phyloP scores from a whole-genome alignment of 2,329 filamentous ascomycete genomes.

The Emericellopsis atlantica region DNA sequence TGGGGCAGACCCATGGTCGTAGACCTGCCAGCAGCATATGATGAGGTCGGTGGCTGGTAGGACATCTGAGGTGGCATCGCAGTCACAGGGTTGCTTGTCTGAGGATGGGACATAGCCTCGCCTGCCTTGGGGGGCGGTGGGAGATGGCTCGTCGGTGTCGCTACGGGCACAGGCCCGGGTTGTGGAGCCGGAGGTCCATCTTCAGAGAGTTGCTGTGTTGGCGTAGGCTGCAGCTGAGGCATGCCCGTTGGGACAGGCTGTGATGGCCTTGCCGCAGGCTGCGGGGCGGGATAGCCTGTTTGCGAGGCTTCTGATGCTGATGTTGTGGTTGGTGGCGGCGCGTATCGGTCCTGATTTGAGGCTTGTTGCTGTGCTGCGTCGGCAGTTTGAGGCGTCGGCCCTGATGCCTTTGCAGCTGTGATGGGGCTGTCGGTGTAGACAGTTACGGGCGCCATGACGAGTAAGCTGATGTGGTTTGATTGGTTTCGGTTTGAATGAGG shows the following conservation, averaged over 20 bases:
- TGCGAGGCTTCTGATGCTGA: slow-evolving; percentile 8
- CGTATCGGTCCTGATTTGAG: background rate
- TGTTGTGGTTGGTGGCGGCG: slow-evolving; percentile 16
- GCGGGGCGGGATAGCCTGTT: slow-evolving; percentile 24
- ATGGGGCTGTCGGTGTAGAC: slow-evolving; percentile 48
- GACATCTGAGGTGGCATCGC: slow-evolving; percentile 32
- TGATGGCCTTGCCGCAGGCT: slow-evolving; percentile 31
- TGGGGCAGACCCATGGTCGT: slow-evolving; percentile 12
- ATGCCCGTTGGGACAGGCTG: slow-evolving; percentile 29
- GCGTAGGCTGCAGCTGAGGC: slow-evolving; percentile 24
- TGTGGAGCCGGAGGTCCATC: slow-evolving; percentile 40
- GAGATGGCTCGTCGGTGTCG: slow-evolving; percentile 18
- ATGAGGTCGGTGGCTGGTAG: slow-evolving; percentile 28
- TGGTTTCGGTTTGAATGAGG: background rate
- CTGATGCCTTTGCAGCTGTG: slow-evolving; percentile 39
- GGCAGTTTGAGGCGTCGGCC: slow-evolving; percentile 32
- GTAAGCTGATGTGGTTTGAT: background rate
- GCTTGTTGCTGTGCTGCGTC: slow-evolving; percentile 8
- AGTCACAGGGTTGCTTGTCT: slow-evolving; percentile 16
- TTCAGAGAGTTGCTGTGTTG: slow-evolving; percentile 16
- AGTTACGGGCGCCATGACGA: slow-evolving; percentile 46
- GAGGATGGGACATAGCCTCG: slow-evolving; percentile 25
- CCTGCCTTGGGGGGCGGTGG: slow-evolving; percentile 40
- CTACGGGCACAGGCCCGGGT: slow-evolving; percentile 39
- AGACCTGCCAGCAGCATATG: slow-evolving; percentile 26